Conservation (phyloP, 78 protist species). For the Chrysochromulina tobinii region DNA sequence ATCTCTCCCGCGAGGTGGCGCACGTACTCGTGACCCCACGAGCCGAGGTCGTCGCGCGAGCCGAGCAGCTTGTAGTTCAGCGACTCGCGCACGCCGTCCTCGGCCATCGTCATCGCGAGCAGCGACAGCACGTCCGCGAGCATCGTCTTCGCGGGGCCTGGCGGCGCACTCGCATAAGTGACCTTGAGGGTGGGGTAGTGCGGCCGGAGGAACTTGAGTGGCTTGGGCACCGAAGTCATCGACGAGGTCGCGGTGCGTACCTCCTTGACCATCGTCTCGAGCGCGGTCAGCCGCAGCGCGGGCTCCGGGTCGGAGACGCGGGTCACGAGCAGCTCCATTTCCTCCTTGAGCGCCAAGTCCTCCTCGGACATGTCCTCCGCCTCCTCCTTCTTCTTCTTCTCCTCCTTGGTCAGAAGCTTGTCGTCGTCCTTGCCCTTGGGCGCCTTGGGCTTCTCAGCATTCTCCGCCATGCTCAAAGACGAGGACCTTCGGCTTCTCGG, state of each 20-base stretch:
- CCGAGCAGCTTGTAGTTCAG: constrained; percentile 81
- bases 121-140: constrained; percentile 90
- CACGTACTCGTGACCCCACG: constrained; percentile 97
- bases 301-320: constrained; percentile 24
- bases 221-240: constrained; percentile 97
- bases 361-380: constrained; percentile 48
- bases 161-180: background rate
- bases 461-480: too few species aligned
- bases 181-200: constrained; percentile 74
- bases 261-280: constrained; percentile 57
- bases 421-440: too few species aligned
- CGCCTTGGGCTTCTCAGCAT: too few species aligned
- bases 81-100: constrained; percentile 52
- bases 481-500: too few species aligned
- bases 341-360: constrained; percentile 45
- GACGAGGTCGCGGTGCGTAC: constrained; percentile 83
- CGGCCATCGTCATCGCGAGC: constrained; percentile 87
- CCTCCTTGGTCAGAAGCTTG: background rate
- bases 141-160: background rate
- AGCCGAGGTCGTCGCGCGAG: constrained; percentile 60
- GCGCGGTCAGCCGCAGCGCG: constrained; percentile 30
- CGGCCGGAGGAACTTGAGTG: constrained; percentile 92
- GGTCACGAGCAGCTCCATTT: constrained; percentile 50
- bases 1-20: constrained; percentile 71
- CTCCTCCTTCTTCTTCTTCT: constrained; percentile 2